Evolutionary conservation across 805 yeast genomes (phyloP).

Genomic region (Starmerella potacharoeniae): DNA sequence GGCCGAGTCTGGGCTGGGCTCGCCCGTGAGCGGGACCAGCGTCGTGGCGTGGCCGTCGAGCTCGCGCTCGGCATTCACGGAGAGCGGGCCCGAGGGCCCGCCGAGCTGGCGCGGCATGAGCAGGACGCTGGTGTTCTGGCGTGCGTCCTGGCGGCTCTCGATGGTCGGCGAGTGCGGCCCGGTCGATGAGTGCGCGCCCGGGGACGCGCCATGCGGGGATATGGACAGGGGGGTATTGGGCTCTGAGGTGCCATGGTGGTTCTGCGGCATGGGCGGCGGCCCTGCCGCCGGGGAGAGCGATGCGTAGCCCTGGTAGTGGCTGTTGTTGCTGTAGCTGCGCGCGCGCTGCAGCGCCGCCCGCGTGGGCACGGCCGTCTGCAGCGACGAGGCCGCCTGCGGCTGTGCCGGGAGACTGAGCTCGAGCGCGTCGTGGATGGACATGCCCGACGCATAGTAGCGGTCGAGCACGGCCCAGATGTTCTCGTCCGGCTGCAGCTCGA

Average conservation of each 20-base stretch:
- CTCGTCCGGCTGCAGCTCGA: conserved; percentile 44
- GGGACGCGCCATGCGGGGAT: not conserved
- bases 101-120: conserved; percentile 18
- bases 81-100: not conserved
- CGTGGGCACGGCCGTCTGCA: not conserved
- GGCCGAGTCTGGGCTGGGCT: not conserved
- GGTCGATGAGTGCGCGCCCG: not conserved
- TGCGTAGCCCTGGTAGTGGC: not conserved
- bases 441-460: conserved; percentile 51
- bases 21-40: conserved; percentile 3
- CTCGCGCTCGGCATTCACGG: not conserved
- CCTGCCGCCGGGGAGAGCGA: not conserved
- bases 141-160: not conserved
- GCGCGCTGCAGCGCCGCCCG: conserved; percentile 15
- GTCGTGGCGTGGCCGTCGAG: not conserved
- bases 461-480: conserved; percentile 49
- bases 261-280: not conserved
- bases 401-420: conserved; percentile 33
- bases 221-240: not conserved
- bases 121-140: conserved; percentile 11
- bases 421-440: conserved; percentile 55
- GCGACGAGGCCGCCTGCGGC: not conserved
- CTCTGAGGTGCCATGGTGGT: not conserved
- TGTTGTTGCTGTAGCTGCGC: conserved; percentile 13
- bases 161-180: not conserved